Evolutionary conservation across 2,329 filamentous ascomycete genomes (phyloP).

Genomic region (Phialocephala sp.): DNA sequence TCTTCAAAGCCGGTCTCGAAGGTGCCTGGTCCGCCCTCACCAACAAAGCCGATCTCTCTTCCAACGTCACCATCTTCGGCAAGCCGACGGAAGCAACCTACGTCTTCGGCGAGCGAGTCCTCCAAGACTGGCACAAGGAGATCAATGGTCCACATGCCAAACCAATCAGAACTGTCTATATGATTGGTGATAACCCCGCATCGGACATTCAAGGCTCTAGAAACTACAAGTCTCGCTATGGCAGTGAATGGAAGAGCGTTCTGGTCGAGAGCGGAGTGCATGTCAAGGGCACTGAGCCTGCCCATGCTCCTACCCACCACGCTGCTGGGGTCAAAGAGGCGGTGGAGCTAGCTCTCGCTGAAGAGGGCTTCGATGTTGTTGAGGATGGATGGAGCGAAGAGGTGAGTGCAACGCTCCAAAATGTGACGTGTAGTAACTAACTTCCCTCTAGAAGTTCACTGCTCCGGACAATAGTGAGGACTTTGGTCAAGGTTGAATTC

Average conservation of each 20-base stretch:
- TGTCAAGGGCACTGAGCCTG: conserved; percentile 49
- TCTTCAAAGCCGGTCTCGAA: conserved; percentile 54
- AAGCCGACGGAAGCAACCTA: conserved; percentile 53
- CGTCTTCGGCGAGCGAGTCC: conserved; percentile 66
- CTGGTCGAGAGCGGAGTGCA: conserved; percentile 74
- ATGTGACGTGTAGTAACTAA: background rate
- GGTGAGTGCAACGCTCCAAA: background rate
- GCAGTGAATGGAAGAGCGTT: conserved; percentile 67
- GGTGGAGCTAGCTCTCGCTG: conserved; percentile 56
- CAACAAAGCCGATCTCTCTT: background rate
- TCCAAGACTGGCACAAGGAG: conserved; percentile 18
- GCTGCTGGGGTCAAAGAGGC: conserved; percentile 67
- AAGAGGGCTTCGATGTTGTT: conserved; percentile 10
- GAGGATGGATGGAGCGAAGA: background rate
- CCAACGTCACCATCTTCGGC: conserved; percentile 11
- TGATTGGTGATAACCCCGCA: conserved; percentile 73
- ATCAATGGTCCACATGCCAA: conserved; percentile 22
- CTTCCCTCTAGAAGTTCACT: no score
- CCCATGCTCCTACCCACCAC: conserved; percentile 59
- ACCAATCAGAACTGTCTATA: conserved; percentile 66
- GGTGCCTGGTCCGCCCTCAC: conserved; percentile 14
- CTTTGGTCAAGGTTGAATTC: background rate
- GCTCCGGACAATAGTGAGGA: background rate
- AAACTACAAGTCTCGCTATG: conserved; percentile 58
- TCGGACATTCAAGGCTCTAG: conserved; percentile 75